Percentiles rank a stretch among this genome's conserved stretches.
These are phyloP conservation scores for Cryptosporidium canis DNA, from an alignment of 169 alveolate species.

Conservation along the genomic window DNA sequence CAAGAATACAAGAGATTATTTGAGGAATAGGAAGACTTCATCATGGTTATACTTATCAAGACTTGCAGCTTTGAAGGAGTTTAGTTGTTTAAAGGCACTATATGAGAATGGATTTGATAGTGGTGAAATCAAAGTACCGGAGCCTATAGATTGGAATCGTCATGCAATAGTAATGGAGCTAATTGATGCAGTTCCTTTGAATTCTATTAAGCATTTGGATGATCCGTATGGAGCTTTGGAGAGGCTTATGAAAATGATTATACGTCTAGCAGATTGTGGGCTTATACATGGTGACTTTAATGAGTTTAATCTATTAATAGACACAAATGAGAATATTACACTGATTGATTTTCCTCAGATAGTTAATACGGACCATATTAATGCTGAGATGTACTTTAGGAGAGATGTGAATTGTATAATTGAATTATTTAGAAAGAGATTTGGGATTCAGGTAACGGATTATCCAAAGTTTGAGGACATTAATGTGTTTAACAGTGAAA, in stretches of 20 bases:
- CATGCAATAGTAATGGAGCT: conserved; percentile 97
- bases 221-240: conserved; percentile 83
- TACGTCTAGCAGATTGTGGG: conserved; percentile 93
- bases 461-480: conserved; percentile 84
- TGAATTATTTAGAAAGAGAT: conserved; percentile 90
- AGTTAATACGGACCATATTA: conserved; percentile 92
- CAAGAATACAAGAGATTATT: conserved; percentile 97
- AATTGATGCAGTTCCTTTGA: conserved; percentile 93
- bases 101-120: conserved; percentile 92
- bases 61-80: conserved; percentile 98
- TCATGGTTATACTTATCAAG: conserved; percentile 98
- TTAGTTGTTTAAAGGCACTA: conserved; percentile 94
- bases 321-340: conserved; percentile 86
- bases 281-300: conserved; percentile 98
- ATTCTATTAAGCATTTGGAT: conserved; percentile 85
- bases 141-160: conserved; percentile 96
- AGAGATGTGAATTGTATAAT: conserved; percentile 93
- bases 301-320: conserved; percentile 95
- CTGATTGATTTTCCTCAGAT: conserved; percentile 97
- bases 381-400: conserved; percentile 93
- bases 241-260: conserved; percentile 83
- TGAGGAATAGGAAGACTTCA: conserved; percentile 93
- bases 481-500: conserved; percentile 11
- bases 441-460: conserved; percentile 88
- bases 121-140: conserved; percentile 83